Conservation (phyloP, 345 rosid genomes). For the Moricandia arvensis region DNA sequence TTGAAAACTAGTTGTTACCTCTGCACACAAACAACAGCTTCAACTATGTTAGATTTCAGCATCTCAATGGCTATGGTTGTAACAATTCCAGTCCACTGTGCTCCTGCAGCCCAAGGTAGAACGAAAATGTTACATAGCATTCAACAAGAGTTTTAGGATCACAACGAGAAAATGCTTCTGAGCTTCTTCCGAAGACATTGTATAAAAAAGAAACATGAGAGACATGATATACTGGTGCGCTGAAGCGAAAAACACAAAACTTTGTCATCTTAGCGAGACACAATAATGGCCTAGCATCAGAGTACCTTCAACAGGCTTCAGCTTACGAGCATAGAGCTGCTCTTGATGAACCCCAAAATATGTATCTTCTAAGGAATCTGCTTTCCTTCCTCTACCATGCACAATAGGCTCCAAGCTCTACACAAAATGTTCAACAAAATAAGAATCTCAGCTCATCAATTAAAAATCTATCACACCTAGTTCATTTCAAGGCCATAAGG, state of each 20-base stretch:
- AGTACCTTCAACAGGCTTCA: slow-evolving; percentile 78
- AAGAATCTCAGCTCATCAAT: slow-evolving; percentile 17
- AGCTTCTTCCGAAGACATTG: not conserved
- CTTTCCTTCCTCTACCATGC: slow-evolving; percentile 87
- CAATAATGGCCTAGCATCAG: slow-evolving; percentile 2
- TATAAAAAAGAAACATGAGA: no score
- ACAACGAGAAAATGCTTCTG: not conserved
- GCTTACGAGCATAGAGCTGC: slow-evolving; percentile 85
- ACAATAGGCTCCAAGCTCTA: slow-evolving; percentile 79
- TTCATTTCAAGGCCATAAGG: not conserved
- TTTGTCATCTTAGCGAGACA: not conserved
- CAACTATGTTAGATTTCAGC: slow-evolving; percentile 85
- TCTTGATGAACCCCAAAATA: slow-evolving; percentile 80
- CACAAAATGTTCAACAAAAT: not conserved
- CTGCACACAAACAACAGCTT: slow-evolving; percentile 94
- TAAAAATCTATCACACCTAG: not conserved
- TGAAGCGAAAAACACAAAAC: not conserved
- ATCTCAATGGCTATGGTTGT: slow-evolving; percentile 94
- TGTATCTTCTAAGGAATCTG: slow-evolving; percentile 69
- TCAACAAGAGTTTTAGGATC: not conserved
- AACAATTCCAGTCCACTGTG: slow-evolving; percentile 98
- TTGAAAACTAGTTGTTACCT: slow-evolving; percentile 47
- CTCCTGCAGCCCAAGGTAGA: slow-evolving; percentile 51
- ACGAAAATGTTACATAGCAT: not conserved
- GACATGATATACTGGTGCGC: no score